phyloP scores from a whole-genome alignment of 1,284 basidiomycete species.

The Ganoderma lingzhi region DNA sequence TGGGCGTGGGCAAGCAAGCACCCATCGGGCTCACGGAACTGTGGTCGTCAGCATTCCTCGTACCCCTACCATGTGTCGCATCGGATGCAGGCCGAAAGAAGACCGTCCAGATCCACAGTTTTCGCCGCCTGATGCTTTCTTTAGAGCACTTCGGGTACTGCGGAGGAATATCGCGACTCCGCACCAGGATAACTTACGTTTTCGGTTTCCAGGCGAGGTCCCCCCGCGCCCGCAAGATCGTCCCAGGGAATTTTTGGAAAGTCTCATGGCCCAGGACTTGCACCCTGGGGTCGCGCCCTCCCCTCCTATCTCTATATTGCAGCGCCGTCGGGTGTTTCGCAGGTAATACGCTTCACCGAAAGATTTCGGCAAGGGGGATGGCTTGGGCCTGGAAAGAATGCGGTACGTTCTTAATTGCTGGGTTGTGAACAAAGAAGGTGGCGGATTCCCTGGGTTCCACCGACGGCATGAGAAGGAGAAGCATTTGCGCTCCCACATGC shows the following conservation, averaged over 20 bases:
- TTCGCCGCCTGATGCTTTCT: neutral
- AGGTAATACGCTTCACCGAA: neutral
- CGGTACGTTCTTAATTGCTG: slow-evolving; percentile 6
- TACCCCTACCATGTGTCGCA: neutral
- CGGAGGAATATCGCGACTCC: slow-evolving; percentile 16
- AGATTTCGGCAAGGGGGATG: neutral
- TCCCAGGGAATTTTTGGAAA: neutral
- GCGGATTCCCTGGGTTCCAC: slow-evolving; percentile 11
- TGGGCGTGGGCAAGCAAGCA: neutral
- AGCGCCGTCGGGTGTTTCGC: neutral
- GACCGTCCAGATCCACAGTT: neutral
- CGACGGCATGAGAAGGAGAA: slow-evolving; percentile 11
- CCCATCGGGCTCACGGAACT: neutral
- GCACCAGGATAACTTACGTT: neutral
- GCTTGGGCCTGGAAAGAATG: neutral
- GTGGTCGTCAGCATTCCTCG: neutral
- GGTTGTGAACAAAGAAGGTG: slow-evolving; percentile 9
- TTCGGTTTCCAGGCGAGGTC: neutral
- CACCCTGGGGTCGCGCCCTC: neutral
- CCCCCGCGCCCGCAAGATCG: slow-evolving; percentile 7
- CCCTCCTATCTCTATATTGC: neutral
- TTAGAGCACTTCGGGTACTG: slow-evolving; percentile 17
- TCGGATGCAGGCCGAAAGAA: neutral
- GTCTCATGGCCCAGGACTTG: neutral
- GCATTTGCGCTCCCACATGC: slow-evolving; percentile 3